Conservation (phyloP, 2,329 filamentous ascomycete genomes). For the Aspergillus versicolor region DNA sequence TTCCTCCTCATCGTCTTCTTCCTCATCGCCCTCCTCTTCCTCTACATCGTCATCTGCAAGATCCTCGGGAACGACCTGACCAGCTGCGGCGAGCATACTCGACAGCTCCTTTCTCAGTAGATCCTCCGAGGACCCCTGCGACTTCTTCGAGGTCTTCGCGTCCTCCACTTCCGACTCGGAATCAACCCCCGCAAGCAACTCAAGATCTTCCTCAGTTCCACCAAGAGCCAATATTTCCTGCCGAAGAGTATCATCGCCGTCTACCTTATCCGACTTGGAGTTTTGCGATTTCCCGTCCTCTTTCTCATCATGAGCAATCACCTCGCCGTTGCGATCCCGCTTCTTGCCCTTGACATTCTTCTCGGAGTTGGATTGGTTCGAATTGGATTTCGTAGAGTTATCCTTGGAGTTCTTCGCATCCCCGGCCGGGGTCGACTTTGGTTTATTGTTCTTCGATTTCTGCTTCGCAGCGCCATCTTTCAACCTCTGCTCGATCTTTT, state of each 20-base stretch:
- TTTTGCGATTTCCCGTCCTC: conserved; percentile 20
- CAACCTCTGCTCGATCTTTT: conserved; percentile 43
- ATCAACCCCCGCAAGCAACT: conserved; percentile 44
- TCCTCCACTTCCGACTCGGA: conserved; percentile 50
- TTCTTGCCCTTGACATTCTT: conserved; percentile 42
- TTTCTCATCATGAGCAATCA: conserved; percentile 39
- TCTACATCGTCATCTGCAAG: conserved; percentile 33
- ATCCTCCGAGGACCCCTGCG: conserved; percentile 31
- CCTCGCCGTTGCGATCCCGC: conserved; percentile 46
- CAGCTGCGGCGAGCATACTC: conserved; percentile 36
- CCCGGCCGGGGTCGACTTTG: conserved; percentile 21
- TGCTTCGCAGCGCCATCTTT: conserved; percentile 34
- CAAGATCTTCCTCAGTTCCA: conserved; percentile 51
- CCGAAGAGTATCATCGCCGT: conserved; percentile 34
- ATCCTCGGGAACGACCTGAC: conserved; percentile 37
- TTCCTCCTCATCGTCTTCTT: conserved; percentile 43
- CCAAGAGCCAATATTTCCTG: conserved; percentile 48
- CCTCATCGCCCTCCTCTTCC: conserved; percentile 18
- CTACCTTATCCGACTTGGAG: conserved; percentile 19
- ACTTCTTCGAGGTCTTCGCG: conserved; percentile 31
- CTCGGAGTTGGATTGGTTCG: conserved; percentile 22
- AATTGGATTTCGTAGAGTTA: conserved; percentile 17
- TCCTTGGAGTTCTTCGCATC: conserved; percentile 26
- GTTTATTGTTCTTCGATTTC: conserved; percentile 29
- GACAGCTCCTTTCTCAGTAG: conserved; percentile 42